These are phyloP conservation scores for Sherardia arvensis DNA, from an alignment of 257 asterid genomes.

Conservation along the genomic window DNA sequence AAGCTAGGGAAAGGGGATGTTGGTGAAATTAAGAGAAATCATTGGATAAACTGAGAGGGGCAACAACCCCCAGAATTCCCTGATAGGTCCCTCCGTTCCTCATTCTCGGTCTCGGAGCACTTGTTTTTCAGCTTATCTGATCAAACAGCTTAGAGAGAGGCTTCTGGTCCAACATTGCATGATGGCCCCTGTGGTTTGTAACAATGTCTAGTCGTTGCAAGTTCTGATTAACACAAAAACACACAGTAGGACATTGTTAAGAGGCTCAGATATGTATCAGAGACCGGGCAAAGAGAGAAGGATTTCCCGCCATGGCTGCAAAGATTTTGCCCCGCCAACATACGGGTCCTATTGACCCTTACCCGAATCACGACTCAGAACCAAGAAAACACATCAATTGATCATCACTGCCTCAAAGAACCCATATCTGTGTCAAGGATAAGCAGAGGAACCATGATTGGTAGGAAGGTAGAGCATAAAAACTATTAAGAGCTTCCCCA, in stretches of 20 bases:
- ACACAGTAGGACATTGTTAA: not conserved
- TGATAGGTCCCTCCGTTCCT: not conserved
- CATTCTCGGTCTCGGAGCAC: not conserved
- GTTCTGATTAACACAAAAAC: not conserved
- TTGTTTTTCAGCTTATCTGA: fast-evolving
- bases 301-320: slow-evolving; percentile 19
- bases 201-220: no score
- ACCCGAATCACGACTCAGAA: not conserved
- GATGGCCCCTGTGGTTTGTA: not conserved
- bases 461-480: no score
- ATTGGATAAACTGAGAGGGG: not conserved
- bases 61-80: not conserved
- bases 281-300: not conserved
- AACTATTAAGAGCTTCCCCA: no score
- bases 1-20: no score
- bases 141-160: not conserved
- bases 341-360: not conserved
- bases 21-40: not conserved
- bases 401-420: slow-evolving; percentile 3
- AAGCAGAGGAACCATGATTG: no score
- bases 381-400: not conserved
- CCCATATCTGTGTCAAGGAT: not conserved
- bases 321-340: slow-evolving; percentile 15
- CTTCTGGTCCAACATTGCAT: not conserved
- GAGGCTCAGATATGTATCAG: slow-evolving; percentile 22